Evolutionary conservation across 2,329 filamentous ascomycete species (phyloP).

Genomic region (Diaporthe ampelina): DNA sequence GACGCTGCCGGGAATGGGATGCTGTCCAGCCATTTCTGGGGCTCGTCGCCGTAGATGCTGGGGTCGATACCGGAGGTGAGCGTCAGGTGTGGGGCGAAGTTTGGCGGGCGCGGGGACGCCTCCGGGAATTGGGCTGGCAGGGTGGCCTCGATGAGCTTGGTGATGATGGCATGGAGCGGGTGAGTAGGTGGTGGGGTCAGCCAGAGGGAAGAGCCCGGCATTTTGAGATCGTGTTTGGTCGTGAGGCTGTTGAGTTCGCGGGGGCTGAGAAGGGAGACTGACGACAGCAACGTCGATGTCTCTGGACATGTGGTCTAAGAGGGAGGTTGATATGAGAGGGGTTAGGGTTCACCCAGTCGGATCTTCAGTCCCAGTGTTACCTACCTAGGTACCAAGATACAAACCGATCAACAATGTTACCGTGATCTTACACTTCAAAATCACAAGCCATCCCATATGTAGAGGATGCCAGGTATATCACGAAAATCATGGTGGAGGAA

Average conservation of each 20-base stretch:
- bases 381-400: no score
- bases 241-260: not conserved
- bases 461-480: not conserved
- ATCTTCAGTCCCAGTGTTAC: not conserved
- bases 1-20: conserved; percentile 43
- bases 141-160: conserved; percentile 44
- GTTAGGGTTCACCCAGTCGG: not conserved
- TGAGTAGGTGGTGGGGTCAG: conserved; percentile 48
- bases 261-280: not conserved
- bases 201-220: conserved; percentile 53
- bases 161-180: conserved; percentile 45
- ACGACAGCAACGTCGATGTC: not conserved
- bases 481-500: not conserved
- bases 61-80: conserved; percentile 49
- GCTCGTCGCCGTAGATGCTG: conserved; percentile 42
- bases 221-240: conserved; percentile 28
- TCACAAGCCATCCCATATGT: not conserved
- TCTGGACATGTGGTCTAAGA: not conserved
- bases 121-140: conserved; percentile 47
- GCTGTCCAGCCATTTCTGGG: conserved; percentile 49
- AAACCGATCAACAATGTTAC: not conserved
- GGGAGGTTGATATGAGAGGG: not conserved
- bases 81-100: conserved; percentile 50
- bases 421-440: not conserved
- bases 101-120: conserved; percentile 42